Evolutionary conservation across 202 grass and related monocot species (phyloP).

Genomic region (Carex arenaria): DNA sequence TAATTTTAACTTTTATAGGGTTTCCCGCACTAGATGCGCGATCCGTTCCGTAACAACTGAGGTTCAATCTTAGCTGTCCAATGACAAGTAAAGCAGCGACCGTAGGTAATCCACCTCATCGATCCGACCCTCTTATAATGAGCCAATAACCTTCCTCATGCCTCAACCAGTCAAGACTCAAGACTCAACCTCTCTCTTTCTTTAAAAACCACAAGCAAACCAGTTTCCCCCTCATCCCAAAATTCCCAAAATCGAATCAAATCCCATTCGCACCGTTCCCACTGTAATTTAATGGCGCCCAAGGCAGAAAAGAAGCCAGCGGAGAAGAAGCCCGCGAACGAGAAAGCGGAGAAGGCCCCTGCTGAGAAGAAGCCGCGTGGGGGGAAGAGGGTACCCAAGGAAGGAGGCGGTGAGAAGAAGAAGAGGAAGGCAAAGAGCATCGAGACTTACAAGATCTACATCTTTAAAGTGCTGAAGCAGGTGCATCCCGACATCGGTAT

Average conservation of each 20-base stretch:
- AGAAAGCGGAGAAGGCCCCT: constrained; percentile 63
- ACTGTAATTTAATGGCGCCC: constrained; percentile 46
- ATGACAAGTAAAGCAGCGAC: background rate
- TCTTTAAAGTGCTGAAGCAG: constrained; percentile 80
- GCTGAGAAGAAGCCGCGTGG: constrained; percentile 32
- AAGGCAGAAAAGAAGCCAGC: constrained; percentile 48
- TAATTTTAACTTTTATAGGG: too few species aligned
- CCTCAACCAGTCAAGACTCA: too few species aligned
- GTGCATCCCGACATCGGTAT: constrained; percentile 69
- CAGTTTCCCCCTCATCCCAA: background rate
- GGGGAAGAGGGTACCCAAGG: constrained; percentile 10
- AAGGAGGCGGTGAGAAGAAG: constrained; percentile 45
- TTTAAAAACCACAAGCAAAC: background rate
- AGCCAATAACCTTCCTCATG: constrained; percentile 24
- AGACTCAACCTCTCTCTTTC: background rate
- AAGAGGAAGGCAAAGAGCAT: constrained; percentile 55
- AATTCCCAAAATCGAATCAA: background rate
- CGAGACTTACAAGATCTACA: constrained; percentile 82
- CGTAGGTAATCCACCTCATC: constrained; percentile 8
- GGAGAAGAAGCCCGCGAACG: constrained; percentile 37
- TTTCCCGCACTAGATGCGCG: background rate
- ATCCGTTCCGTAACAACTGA: background rate
- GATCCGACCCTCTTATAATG: background rate
- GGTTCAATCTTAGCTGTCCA: constrained; percentile 11
- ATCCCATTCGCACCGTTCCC: background rate